Base-by-base conservation (phyloP, 352 stramenopile genomes). In the Aphanomyces stellatus region DNA sequence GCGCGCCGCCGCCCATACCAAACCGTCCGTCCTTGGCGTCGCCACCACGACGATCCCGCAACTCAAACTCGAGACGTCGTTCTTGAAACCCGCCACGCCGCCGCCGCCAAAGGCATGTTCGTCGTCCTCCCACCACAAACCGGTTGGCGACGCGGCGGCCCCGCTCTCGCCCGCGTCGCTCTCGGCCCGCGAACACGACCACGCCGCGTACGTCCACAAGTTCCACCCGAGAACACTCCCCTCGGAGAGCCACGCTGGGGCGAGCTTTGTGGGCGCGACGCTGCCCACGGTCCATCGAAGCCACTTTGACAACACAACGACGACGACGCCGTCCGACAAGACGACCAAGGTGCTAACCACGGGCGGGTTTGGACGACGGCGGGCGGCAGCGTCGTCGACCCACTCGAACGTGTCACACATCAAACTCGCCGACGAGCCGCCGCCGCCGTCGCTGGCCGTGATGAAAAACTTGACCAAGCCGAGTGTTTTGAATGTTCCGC, bases 401-500 rank as follows among this genome's bases (percentile, higher is more conserved):
- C 10, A 22, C 13, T 13, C 19, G 27, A 57, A 35, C 27, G 49
- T 33, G 15, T 11, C 49, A 11, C 49, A 57, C 25, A 34, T 40
- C 25, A 22, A 30, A 22, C 49, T 57, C 49, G 33, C 49, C 5
- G 27, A 57, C 7, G 19, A 57, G 30, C 27, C 30, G 8, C 46
- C 46, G 19, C 42, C 42, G 42, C 5, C 42, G 19, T 27, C 42
- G 25, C 6, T 57, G 11, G 49, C 49, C n/a, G 25, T 57, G 8
- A 22, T 57, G 49, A 11, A 57, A 35, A 57, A n/a, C n/a, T n/a
- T 57, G 49, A 57, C 49, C 22, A 57, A 57, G 30, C 49, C 49
- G 13, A 57, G 49, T n/a, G 33, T 57, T 8, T n/a, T 57, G 6
- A 57, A 57, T 34, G n/a, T 24, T 19, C 30, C 25, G 17, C 8